A percentile compares a stretch with the other conserved stretches of the same genome.
These are phyloP conservation scores for Pestalotiopsis fici DNA, from an alignment of 2,329 filamentous ascomycete genomes.

Conservation along the genomic window DNA sequence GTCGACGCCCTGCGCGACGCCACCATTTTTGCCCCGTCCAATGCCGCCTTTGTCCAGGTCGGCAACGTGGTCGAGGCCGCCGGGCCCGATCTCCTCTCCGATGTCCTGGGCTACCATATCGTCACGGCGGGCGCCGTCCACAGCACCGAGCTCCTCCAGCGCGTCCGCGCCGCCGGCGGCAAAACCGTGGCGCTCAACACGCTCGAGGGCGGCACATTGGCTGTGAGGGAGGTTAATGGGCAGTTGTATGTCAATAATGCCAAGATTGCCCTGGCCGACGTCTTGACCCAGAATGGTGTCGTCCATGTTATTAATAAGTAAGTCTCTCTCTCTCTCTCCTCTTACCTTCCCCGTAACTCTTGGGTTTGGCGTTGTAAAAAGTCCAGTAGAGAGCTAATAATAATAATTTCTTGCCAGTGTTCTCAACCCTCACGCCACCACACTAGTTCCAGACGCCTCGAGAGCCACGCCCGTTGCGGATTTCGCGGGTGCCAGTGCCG, in stretches of 20 bases:
- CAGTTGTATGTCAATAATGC: conserved; percentile 27
- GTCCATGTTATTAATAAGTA: conserved; percentile 34
- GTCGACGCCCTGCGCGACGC: conserved; percentile 23
- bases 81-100: conserved; percentile 23
- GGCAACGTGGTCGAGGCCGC: conserved; percentile 31
- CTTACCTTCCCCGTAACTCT: conserved; percentile 20
- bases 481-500: conserved; percentile 24
- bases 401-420: conserved; percentile 33
- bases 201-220: conserved; percentile 31
- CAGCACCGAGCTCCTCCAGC: conserved; percentile 24
- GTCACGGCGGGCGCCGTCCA: conserved; percentile 25
- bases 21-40: conserved; percentile 30
- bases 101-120: conserved; percentile 35
- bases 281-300: conserved; percentile 7
- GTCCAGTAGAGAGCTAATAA: background rate
- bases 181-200: conserved; percentile 21
- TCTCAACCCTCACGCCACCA: conserved; percentile 32
- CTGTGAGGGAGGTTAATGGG: conserved; percentile 32
- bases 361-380: no score
- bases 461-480: conserved; percentile 30
- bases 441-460: conserved; percentile 27
- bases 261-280: background rate
- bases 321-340: conserved; percentile 31
- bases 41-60: conserved; percentile 31
- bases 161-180: background rate